phyloP scores from a whole-genome alignment of 495 filamentous ascomycete species.

The Neurospora discreta region DNA sequence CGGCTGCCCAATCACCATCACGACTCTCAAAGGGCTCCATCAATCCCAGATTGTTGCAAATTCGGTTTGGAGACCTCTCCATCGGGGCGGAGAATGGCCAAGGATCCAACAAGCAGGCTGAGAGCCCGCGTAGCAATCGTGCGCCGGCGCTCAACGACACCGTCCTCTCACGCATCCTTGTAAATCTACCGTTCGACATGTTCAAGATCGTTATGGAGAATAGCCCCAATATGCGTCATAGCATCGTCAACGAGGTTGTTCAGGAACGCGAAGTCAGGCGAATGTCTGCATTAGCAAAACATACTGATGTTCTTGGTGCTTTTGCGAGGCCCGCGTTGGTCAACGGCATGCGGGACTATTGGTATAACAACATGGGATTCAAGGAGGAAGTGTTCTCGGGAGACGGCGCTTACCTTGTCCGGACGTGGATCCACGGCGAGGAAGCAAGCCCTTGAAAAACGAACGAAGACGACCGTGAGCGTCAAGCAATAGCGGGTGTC shows the following conservation, averaged over 20 bases:
- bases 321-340: constrained; percentile 13
- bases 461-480: neutral
- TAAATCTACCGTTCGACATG: constrained; percentile 51
- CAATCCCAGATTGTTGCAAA: constrained; percentile 33
- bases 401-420: constrained; percentile 19
- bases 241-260: constrained; percentile 42
- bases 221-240: constrained; percentile 27
- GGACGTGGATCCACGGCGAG: constrained; percentile 12
- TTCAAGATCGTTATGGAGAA: constrained; percentile 48
- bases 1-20: constrained; percentile 31
- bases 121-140: neutral
- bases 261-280: constrained; percentile 47
- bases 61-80: constrained; percentile 56
- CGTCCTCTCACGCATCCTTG: constrained; percentile 47
- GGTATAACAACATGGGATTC: constrained; percentile 28
- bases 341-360: constrained; percentile 10
- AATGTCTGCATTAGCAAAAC: constrained; percentile 23
- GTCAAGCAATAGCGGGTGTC: neutral
- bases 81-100: neutral
- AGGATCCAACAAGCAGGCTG: neutral
- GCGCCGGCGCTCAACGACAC: constrained; percentile 11
- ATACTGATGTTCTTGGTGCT: constrained; percentile 11
- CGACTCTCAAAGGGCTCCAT: neutral
- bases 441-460: neutral
- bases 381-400: constrained; percentile 29